Conservation (phyloP, 2,329 filamentous ascomycete species). For the Gnomoniopsis smithogilvyi region DNA sequence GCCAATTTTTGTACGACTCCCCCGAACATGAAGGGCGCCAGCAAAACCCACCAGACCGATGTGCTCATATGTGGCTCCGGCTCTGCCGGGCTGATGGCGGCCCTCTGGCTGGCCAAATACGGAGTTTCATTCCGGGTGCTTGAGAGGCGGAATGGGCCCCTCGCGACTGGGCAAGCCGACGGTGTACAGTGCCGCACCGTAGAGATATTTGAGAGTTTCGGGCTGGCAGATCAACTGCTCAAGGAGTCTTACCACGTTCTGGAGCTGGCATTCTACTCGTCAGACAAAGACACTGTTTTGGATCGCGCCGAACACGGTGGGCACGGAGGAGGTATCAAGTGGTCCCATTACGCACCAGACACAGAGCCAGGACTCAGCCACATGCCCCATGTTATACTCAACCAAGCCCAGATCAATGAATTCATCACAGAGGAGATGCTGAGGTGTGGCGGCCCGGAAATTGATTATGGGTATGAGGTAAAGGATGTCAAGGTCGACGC, state of each 20-base stretch:
- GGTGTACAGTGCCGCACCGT: constrained; percentile 59
- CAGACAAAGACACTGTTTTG: constrained; percentile 19
- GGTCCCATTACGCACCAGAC: constrained; percentile 49
- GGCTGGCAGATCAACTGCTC: constrained; percentile 50
- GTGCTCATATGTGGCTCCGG: constrained; percentile 61
- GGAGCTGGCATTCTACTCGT: constrained; percentile 56
- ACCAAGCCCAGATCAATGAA: constrained; percentile 52
- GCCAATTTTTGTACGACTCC: constrained; percentile 20
- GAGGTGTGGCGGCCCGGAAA: constrained; percentile 29
- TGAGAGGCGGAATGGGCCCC: constrained; percentile 52
- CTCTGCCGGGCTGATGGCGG: constrained; percentile 59
- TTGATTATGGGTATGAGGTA: constrained; percentile 55
- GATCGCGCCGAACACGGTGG: background rate
- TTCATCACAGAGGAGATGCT: constrained; percentile 52
- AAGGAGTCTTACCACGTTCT: constrained; percentile 56
- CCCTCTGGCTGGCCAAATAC: constrained; percentile 57
- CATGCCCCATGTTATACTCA: constrained; percentile 54
- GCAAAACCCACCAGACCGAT: constrained; percentile 29
- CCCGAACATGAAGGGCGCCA: background rate
- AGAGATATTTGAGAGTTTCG: constrained; percentile 60
- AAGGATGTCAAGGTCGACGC: constrained; percentile 48
- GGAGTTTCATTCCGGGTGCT: constrained; percentile 55
- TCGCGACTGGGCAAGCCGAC: constrained; percentile 60
- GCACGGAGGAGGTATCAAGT: constrained; percentile 33
- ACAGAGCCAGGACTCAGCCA: constrained; percentile 50